Percentiles rank a stretch among this genome's conserved stretches.
phyloP scores from a whole-genome alignment of 2,329 filamentous ascomycete species.

The Diaporthe capsici region DNA sequence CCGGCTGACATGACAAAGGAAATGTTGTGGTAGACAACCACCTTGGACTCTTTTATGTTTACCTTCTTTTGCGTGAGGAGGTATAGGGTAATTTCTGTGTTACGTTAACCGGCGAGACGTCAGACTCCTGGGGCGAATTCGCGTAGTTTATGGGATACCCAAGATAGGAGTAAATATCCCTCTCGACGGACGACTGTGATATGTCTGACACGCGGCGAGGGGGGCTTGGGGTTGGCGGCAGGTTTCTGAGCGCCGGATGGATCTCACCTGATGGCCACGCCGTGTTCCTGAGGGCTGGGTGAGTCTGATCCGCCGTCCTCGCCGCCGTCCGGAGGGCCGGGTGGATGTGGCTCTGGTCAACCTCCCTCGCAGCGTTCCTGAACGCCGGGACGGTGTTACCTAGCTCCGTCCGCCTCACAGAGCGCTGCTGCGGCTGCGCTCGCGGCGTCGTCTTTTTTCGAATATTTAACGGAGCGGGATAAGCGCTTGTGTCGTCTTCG shows the following conservation, averaged over 20 bases:
- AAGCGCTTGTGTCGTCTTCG: not conserved
- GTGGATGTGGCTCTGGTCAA: not conserved
- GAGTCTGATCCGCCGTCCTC: not conserved
- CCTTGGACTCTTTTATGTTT: not conserved
- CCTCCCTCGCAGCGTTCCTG: not conserved
- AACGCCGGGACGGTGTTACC: not conserved
- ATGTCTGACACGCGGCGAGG: not conserved
- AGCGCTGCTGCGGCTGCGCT: not conserved
- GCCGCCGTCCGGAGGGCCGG: not conserved
- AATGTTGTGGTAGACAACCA: constrained; percentile 9
- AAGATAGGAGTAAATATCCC: not conserved
- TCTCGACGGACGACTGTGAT: not conserved
- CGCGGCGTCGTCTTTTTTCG: not conserved
- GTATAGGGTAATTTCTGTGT: not conserved
- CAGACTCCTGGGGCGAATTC: not conserved
- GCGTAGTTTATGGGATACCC: not conserved
- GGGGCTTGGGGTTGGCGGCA: not conserved
- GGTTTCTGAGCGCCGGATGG: not conserved
- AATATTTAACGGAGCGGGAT: constrained; percentile 1
- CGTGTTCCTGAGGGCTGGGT: not conserved
- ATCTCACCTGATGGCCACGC: not conserved
- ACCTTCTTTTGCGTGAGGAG: not conserved
- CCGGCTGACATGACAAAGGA: constrained; percentile 23
- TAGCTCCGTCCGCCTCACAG: not conserved
- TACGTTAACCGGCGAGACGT: constrained; percentile 8